A percentile compares a stretch with the other conserved stretches of the same genome.
Evolutionary conservation across 495 filamentous ascomycete species (phyloP).

Genomic region (Lophiostoma macrostomum): DNA sequence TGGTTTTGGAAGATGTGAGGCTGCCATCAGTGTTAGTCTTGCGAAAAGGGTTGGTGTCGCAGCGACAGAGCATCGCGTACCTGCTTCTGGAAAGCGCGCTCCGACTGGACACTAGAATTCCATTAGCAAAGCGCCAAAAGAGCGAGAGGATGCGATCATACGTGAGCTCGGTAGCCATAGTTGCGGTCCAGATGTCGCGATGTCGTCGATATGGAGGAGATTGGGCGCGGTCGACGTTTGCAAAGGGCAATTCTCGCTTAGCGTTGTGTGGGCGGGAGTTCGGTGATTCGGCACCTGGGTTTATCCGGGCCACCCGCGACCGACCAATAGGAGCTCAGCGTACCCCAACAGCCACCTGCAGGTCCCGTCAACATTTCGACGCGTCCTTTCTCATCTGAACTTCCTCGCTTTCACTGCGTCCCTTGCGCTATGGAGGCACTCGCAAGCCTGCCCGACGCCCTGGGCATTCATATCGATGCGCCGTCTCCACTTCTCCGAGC

Average conservation of each 20-base stretch:
- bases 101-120: conserved; percentile 70
- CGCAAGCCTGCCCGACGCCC: neutral
- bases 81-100: conserved; percentile 92
- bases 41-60: conserved; percentile 4
- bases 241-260: neutral
- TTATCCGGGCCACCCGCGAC: no score
- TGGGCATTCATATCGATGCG: conserved; percentile 27
- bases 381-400: neutral
- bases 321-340: no score
- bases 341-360: no score
- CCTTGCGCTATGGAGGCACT: conserved; percentile 2
- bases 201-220: conserved; percentile 21
- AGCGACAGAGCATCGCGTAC: conserved; percentile 2
- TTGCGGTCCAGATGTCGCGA: conserved; percentile 59
- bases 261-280: no score
- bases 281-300: no score
- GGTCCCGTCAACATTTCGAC: no score
- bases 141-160: neutral
- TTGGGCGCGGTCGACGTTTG: no score
- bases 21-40: conserved; percentile 51
- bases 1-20: conserved; percentile 98
- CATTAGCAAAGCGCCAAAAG: conserved; percentile 9
- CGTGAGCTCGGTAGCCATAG: conserved; percentile 96
- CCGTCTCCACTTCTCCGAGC: conserved; percentile 19
- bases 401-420: neutral